Conservation (phyloP, 306 rosid species). For the Citrullus colocynthis region DNA sequence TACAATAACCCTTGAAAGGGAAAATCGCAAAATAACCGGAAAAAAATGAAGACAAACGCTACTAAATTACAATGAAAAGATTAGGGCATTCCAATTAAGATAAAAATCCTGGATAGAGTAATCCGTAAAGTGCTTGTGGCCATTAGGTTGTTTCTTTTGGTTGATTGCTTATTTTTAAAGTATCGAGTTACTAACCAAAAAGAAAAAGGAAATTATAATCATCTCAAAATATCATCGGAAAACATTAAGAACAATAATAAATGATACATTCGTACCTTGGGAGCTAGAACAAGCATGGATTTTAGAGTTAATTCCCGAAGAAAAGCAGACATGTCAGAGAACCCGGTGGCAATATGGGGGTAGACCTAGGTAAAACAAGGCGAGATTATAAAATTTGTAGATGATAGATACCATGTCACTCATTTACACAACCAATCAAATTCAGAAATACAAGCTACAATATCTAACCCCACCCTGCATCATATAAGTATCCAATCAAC, state of each 20-base stretch:
- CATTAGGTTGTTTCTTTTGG: neutral
- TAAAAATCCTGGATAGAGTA: too few species aligned
- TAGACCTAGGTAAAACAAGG: conserved; percentile 53
- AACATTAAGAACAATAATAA: neutral
- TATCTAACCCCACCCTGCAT: neutral
- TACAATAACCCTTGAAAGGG: too few species aligned
- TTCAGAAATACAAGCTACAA: neutral
- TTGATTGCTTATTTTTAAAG: neutral
- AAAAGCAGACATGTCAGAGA: conserved; percentile 92
- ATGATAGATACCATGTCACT: neutral
- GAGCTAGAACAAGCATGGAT: conserved; percentile 89
- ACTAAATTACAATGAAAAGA: too few species aligned
- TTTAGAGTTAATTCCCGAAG: conserved; percentile 92
- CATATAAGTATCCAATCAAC: neutral
- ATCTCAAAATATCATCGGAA: neutral
- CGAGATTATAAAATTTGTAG: conserved; percentile 1
- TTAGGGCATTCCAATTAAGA: too few species aligned
- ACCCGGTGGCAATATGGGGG: conserved; percentile 90
- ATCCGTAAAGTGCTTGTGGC: neutral
- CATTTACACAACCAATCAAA: neutral
- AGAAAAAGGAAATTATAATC: neutral
- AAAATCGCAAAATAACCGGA: too few species aligned
- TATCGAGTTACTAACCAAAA: neutral
- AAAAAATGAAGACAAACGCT: neutral
- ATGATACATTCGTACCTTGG: conserved; percentile 40